phyloP scores from a whole-genome alignment of 208 protist genomes.

The Acanthamoeba pearcei region DNA sequence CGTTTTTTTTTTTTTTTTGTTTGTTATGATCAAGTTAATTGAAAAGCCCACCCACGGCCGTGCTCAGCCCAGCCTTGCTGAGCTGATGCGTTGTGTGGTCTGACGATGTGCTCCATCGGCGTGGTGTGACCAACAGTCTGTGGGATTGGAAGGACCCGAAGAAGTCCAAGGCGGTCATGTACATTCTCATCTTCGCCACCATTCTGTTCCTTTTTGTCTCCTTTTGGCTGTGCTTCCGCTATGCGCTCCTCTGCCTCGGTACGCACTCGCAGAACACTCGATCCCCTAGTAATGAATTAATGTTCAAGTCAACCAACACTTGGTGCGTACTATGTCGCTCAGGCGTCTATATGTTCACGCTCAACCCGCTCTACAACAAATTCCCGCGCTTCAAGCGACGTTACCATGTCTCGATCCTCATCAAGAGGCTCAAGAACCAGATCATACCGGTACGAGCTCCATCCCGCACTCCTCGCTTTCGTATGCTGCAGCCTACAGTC shows the following conservation, averaged over 20 bases:
- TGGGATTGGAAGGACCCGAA: slow-evolving; percentile 75
- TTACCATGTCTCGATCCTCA: slow-evolving; percentile 59
- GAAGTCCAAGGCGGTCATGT: slow-evolving; percentile 61
- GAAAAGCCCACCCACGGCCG: no score
- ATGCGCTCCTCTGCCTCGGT: slow-evolving; percentile 31
- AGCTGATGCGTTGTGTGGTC: no score
- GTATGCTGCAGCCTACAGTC: background rate
- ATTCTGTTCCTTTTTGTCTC: slow-evolving; percentile 72
- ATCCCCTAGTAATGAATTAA: background rate
- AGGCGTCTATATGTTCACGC: slow-evolving; percentile 73
- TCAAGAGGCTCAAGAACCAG: slow-evolving; percentile 56
- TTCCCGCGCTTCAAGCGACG: slow-evolving; percentile 68
- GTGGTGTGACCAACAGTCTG: background rate
- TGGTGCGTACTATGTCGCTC: background rate
- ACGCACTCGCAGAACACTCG: background rate
- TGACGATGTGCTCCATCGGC: background rate
- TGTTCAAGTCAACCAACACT: background rate
- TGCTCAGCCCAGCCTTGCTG: background rate
- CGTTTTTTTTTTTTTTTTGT: no score
- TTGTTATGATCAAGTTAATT: no score
- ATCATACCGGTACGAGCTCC: slow-evolving; percentile 60
- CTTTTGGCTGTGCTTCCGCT: slow-evolving; percentile 68
- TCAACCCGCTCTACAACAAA: slow-evolving; percentile 62
- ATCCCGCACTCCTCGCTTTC: background rate
- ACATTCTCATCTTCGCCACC: slow-evolving; percentile 43